Base-by-base conservation (phyloP, 2,329 filamentous ascomycete species). In the Neoarthrinium moseri region DNA sequence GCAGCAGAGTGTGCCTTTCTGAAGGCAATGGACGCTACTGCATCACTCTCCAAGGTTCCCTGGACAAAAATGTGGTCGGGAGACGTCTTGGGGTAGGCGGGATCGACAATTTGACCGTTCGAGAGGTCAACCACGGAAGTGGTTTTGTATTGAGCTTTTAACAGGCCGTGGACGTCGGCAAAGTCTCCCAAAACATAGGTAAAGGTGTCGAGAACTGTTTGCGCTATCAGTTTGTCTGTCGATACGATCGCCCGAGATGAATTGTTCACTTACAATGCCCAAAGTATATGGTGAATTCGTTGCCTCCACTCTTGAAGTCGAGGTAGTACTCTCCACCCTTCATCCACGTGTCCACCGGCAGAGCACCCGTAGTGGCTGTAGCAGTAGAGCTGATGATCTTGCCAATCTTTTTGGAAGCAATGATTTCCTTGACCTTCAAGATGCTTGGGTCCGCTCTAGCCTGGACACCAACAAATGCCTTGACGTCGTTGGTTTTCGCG, bases 391-490 rank as follows among this genome's bases (percentile, higher is more conserved):
- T 65, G 12, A 68, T 33, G 1, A 78, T 59, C 26, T 63, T 64
- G 2, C 74, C 76, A 11, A 78, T 64, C 29, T 65, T 63, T 1
- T 71, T 71, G 2, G 60, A 60, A 1, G 61, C 55, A 4, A 79
- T 47, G 4, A 77, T 55, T 13, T 70, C 56, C 45, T 68, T 72
- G 8, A 75, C 46, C 45, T 70, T 74, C 3, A 59, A 13, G 2
- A 72, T 52, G 0, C 67, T 51, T 3, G 72, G 72, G 41, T 59
- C 60, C 3, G 68, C 62, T 5, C 70, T 62, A 3, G 64, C 71
- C 55, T 80, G 76, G 4, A 77, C 47, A 2, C 75, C 75, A 3
- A 78, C 64, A 20, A 74, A 60, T 0, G 71, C 78, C 38, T 61
- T 64, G 10, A 71, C 62, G 1, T 65, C 64, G 22, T 68, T 69